Evolutionary conservation across 2,329 filamentous ascomycete genomes (phyloP), one percentile per base, ranked within the genome.

Genomic region (Verticillium isaacii): DNA sequence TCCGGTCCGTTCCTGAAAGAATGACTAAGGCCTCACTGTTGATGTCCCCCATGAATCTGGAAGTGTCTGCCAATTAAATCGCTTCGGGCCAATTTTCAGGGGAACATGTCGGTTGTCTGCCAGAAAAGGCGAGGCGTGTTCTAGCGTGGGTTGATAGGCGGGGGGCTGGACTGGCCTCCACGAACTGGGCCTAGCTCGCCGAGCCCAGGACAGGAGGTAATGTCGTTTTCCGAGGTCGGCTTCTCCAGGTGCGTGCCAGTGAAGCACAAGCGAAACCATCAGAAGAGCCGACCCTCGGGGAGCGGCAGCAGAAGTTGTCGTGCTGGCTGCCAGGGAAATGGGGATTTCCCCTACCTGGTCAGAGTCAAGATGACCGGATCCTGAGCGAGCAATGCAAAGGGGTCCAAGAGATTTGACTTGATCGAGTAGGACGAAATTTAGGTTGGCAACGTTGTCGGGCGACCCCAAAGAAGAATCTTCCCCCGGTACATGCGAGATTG

Each of bases 401-500:
- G 39, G 39, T 41, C 39, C 39, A 41, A 41, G 39, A 41, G 7
- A 41, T 41, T 41, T 41, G 39, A 19, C 39, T 41, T 41, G n/a
- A 50, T 50, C 41, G 41, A 50, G 41, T 50, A 19, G 41, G 41
- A 50, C 41, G n/a, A 50, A 25, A 50, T 19, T 50, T 50, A 50
- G 19, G 41, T 50, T 50, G 41, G n/a, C 41, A 50, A 50, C 41
- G 41, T 50, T 50, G 41, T 23, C 55, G 34, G 55, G 14, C 56
- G 39, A 58, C 61, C 62, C 62, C 36, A 57, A 65, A 64, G 60
- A 45, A 65, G 63, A 63, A 64, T 59, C 61, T 52, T 62, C 34
- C 62, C 63, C 63, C 63, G 63, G 63, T 64, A 65, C 63, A 65
- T 65, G 57, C 59, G 63, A 65, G 59, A 65, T 65, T 65, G 63